Evolutionary conservation across 768 basidiomycete species (phyloP).

Genomic region (Leccinum variicolor): DNA sequence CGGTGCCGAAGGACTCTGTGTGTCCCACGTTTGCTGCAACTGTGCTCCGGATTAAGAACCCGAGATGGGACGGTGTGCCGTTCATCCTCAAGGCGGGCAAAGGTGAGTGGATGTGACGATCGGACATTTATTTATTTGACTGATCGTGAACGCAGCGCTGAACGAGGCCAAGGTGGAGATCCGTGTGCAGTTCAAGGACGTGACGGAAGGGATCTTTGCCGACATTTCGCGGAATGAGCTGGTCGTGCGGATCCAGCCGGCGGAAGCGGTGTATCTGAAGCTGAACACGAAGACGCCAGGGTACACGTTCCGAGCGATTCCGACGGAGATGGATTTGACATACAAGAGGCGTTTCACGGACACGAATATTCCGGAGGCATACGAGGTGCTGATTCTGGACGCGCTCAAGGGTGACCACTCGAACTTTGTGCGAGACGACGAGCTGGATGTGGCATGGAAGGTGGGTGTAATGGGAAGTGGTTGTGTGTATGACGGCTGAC

Average conservation of each 20-base stretch:
- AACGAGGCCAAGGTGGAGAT: conserved; percentile 99
- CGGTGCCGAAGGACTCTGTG: conserved; percentile 86
- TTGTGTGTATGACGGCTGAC: conserved; percentile 6
- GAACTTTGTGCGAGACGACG: conserved; percentile 98
- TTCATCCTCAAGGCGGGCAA: conserved; percentile 99
- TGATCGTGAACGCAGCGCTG: conserved; percentile 52
- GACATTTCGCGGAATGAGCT: conserved; percentile 96
- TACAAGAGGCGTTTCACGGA: conserved; percentile 96
- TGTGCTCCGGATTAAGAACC: conserved; percentile 90
- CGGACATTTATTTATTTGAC: conserved; percentile 11
- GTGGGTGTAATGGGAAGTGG: conserved; percentile 38
- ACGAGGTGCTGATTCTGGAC: conserved; percentile 93
- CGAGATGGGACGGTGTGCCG: conserved; percentile 97
- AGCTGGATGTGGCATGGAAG: conserved; percentile 98
- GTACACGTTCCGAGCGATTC: conserved; percentile 83
- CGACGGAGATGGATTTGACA: conserved; percentile 97
- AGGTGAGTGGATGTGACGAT: conserved; percentile 48
- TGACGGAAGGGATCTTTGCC: conserved; percentile 94
- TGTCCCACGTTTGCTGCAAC: conserved; percentile 95
- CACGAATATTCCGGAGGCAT: conserved; percentile 91
- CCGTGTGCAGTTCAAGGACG: conserved; percentile 97
- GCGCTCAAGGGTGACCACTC: conserved; percentile 98
- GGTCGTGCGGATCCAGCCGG: conserved; percentile 95
- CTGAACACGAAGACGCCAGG: conserved; percentile 95
- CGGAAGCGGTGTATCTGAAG: conserved; percentile 96